Evolutionary conservation across 768 basidiomycete species (phyloP), one percentile per base, ranked within the genome.

Genomic region (Termitomyces sp.): DNA sequence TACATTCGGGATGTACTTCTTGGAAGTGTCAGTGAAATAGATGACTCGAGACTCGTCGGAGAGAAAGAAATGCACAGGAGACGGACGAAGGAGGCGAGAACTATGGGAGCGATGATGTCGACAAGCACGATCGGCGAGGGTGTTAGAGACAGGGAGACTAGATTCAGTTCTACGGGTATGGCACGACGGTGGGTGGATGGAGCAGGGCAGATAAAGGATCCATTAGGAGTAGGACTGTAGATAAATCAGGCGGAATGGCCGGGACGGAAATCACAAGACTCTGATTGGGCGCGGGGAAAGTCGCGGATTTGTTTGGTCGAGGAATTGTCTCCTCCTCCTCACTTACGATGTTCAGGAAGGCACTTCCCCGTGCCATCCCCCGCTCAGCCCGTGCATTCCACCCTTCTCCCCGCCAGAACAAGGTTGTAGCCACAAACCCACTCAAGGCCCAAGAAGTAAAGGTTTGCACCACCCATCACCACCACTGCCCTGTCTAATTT

Each of bases 391-490:
- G 88, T 61, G 74, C 84, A 5, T 92, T 93, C 72, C 82, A 85
- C 66, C 76, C 85, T 1, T 85, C 92, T 2, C 70, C 82, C 8
- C 73, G 83, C 43, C 80, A 77, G 24, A 73, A 78, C 61, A 83
- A 77, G 67, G 78, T 92, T 62, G 83, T 84, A 58, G 84, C 84
- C 42, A 85, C 88, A 48, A 87, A 81, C 66, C 87, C 90, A 26
- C 80, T 86, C 63, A 90, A 85, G 71, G 92, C 92, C 16, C 80
- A 92, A 73, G 86, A 92, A 73, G 91, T 87, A 71, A 80, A 86
- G 79, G 92, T 92, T 69, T 16, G 72, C 53, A 51, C 52, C 53
- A 54, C 32, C 45, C 42, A n/a, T n/a, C 4, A 53, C 35, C 55
- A 35, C 59, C 59, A 33, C 56, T 52, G 56, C 47, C 54, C 58